Evolutionary conservation across 1,284 basidiomycete genomes (phyloP).

Genomic region (Fistulinella cinereoalba): DNA sequence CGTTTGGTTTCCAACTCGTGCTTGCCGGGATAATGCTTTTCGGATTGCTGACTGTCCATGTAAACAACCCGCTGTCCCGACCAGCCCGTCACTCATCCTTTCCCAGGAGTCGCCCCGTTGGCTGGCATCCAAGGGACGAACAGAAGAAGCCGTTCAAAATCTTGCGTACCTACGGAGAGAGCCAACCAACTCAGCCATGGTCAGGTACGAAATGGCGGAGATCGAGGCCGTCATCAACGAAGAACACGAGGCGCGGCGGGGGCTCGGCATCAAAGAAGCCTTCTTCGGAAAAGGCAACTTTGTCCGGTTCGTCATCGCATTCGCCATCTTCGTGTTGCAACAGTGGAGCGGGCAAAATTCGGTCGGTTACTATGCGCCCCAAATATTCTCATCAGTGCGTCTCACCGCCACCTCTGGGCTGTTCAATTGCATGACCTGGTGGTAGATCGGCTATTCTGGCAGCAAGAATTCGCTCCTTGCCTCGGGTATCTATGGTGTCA

Average conservation of each 20-base stretch:
- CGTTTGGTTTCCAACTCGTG: conserved; percentile 74
- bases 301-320: conserved; percentile 56
- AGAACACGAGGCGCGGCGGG: conserved; percentile 54
- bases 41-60: conserved; percentile 69
- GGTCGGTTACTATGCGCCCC: conserved; percentile 76
- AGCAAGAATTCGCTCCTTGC: conserved; percentile 66
- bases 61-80: conserved; percentile 28
- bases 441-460: conserved; percentile 62
- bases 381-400: conserved; percentile 63
- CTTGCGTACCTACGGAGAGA: conserved; percentile 59
- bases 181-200: conserved; percentile 41
- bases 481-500: conserved; percentile 79
- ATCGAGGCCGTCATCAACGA: conserved; percentile 68
- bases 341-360: conserved; percentile 61
- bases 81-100: conserved; percentile 13
- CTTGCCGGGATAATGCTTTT: conserved; percentile 76
- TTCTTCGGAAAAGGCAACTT: conserved; percentile 76
- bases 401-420: conserved; percentile 7
- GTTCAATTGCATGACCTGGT: background rate
- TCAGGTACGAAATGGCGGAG: conserved; percentile 55
- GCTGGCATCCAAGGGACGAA: conserved; percentile 54
- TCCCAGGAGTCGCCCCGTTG: conserved; percentile 65
- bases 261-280: conserved; percentile 61
- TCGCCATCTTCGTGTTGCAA: conserved; percentile 51
- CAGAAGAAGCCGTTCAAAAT: conserved; percentile 49